A percentile compares a stretch with the other conserved stretches of the same genome.
Evolutionary conservation across 2,329 filamentous ascomycete genomes (phyloP).

Genomic region (Cadophora gregata): DNA sequence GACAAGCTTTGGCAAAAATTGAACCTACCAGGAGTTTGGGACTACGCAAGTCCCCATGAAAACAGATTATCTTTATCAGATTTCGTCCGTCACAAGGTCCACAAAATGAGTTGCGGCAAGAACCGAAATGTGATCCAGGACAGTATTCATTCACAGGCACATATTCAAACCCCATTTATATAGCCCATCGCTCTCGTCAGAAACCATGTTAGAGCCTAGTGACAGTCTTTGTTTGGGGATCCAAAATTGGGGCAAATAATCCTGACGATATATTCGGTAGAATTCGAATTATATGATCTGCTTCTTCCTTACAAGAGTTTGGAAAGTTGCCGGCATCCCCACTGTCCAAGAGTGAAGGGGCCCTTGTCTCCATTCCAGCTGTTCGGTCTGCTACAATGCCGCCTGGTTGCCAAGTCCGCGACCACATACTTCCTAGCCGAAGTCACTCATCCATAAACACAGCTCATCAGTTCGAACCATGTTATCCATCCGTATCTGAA

Average conservation of each 20-base stretch:
- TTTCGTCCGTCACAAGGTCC: neutral
- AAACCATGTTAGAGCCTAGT: neutral
- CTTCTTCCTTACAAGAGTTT: neutral
- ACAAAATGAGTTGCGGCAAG: neutral
- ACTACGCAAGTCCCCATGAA: neutral
- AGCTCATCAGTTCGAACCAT: too few relatives aligned
- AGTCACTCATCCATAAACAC: neutral
- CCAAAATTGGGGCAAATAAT: neutral
- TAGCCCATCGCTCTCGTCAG: neutral
- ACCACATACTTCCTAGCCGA: neutral
- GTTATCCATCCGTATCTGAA: too few relatives aligned
- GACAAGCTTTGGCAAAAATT: neutral
- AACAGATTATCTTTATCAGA: neutral
- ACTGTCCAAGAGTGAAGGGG: neutral
- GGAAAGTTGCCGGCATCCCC: neutral
- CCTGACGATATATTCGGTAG: neutral
- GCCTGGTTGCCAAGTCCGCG: too few relatives aligned
- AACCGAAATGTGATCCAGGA: neutral
- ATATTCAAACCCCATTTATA: conserved; percentile 1
- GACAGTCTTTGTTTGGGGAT: neutral
- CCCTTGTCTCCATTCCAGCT: neutral
- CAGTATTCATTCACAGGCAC: neutral
- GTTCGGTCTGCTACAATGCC: neutral
- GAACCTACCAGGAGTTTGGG: neutral
- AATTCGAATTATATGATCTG: neutral